Evolutionary conservation across 2,329 filamentous ascomycete genomes (phyloP), one percentile per base, ranked within the genome.

Genomic region (Stagonosporopsis tanaceti): DNA sequence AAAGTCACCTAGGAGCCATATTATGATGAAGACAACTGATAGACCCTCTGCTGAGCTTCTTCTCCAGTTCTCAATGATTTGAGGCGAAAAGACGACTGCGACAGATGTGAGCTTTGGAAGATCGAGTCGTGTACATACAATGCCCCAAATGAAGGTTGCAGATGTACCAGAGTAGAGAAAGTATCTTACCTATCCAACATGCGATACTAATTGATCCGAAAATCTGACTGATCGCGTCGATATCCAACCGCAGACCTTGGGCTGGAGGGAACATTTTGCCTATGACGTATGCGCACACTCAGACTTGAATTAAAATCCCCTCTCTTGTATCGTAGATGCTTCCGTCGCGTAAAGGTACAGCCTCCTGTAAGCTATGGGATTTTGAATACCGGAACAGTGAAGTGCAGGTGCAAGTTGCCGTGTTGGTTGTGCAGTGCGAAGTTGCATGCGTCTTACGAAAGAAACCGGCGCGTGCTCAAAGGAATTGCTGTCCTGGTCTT

Each of bases 191-290:
- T 55, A 98, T 91, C 95, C 95, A 97, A 75, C 93, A 97, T 47
- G 93, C 93, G 73, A 99, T 97, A 42, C 92, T 97, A 66, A 99
- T 93, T 8, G 93, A 97, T 34, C 93, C 94, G 78, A 90, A 93
- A 68, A 97, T 97, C 52, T 94, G 94, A 67, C 92, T 96, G 69
- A 97, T 88, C 59, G 93, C 93, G 73, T 95, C 91, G 59, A 97
- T 88, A 76, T 97, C 91, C 66, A 97, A 82, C 76, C 90, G 89
- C 61, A 85, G 75, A 60, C 79, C 79, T 68, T 82, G 80, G 8
- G 82, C 77, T 41, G 83, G 82, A 35, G 83, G 83, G 69, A 84
- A 83, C 80, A 83, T 84, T 50, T 60, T 71, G 47, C 54, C 57
- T 64, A 72, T 73, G 70, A 73, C 68, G 72, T 74, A 70, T 51